These are phyloP conservation scores for Vitis hybrid DNA, from an alignment of 177 flowering plant species.

Conservation along the genomic window DNA sequence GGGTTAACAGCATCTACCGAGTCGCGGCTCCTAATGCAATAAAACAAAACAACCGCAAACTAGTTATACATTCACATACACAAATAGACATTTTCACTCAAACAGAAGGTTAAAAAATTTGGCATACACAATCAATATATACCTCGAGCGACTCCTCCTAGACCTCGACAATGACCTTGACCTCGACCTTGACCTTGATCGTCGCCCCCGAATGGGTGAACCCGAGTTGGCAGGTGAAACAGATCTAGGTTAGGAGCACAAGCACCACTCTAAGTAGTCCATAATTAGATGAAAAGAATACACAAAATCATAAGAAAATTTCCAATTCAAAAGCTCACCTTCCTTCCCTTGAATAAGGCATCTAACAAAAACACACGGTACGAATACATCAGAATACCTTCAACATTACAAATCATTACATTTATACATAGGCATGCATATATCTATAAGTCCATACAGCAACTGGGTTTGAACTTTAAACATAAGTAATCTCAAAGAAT, in stretches of 20 bases:
- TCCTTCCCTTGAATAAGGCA: slow-evolving; percentile 44
- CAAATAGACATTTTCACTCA: background rate
- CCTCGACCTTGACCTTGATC: slow-evolving; percentile 10
- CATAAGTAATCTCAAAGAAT: too few species aligned
- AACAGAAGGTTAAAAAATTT: background rate
- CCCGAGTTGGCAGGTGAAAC: slow-evolving; percentile 31
- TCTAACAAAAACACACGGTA: slow-evolving; percentile 24
- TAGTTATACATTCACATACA: background rate
- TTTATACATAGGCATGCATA: background rate
- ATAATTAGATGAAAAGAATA: background rate
- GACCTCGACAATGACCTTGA: slow-evolving; percentile 51
- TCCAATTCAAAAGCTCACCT: slow-evolving; percentile 28
- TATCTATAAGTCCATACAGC: too few species aligned
- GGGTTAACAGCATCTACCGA: slow-evolving; percentile 47
- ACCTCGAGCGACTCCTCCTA: slow-evolving; percentile 66
- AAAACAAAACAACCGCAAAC: background rate
- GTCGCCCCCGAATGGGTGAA: slow-evolving; percentile 21
- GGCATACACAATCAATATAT: background rate
- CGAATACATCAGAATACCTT: background rate
- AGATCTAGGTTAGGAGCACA: slow-evolving; percentile 17
- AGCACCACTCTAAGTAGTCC: background rate
- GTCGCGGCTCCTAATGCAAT: slow-evolving; percentile 46
- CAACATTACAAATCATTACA: background rate
- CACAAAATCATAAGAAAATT: background rate
- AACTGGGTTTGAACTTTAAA: too few species aligned